Evolutionary conservation across 2,329 filamentous ascomycete genomes (phyloP), one percentile per base, ranked within the genome.

Genomic region (Xylariaceae sp.): DNA sequence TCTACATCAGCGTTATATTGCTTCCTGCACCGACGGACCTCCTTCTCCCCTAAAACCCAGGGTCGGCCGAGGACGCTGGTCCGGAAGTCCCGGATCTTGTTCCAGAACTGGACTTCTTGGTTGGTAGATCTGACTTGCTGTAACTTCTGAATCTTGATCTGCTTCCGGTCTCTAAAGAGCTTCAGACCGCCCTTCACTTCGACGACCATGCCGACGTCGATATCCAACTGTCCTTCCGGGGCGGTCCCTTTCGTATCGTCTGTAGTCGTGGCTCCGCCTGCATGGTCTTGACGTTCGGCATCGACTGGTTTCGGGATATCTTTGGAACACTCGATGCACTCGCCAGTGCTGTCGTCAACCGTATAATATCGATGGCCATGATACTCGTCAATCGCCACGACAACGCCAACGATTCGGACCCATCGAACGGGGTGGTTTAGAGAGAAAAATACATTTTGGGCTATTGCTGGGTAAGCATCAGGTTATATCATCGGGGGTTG

Each of bases 361-460:
- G 80, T 86, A 64, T 81, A 85, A 41, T 82, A 73, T 44, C 75
- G 77, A 37, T 75, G 75, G 37, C 72, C 73, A 37, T 66, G 60
- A 53, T 76, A 81, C 20, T 85, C 78, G 60, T 85, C 80, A 37
- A 85, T 73, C 12, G 82, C 83, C 52, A 92, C 86, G 20, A 93
- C 80, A 7, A 91, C 73, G 26, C 90, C 90, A 7, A 86, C 81
- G 29, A 93, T 72, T 59, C 87, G 86, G 50, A 90, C 83, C 83
- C 87, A 93, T 79, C 86, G 85, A 64, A 93, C 85, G 0, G 90
- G 90, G 63, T 93, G 85, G 71, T 92, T 93, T 48, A 79, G 73
- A 74, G 86, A 80, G 72, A 92, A 91, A 69, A 80, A 87, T 32
- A 87, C 76, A 60, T 81, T 75, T 65, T 84, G 81, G 47, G 79